Evolutionary conservation across 2,329 filamentous ascomycete species (phyloP), one percentile per base, ranked within the genome.

Genomic region (Epichloe hybrida): DNA sequence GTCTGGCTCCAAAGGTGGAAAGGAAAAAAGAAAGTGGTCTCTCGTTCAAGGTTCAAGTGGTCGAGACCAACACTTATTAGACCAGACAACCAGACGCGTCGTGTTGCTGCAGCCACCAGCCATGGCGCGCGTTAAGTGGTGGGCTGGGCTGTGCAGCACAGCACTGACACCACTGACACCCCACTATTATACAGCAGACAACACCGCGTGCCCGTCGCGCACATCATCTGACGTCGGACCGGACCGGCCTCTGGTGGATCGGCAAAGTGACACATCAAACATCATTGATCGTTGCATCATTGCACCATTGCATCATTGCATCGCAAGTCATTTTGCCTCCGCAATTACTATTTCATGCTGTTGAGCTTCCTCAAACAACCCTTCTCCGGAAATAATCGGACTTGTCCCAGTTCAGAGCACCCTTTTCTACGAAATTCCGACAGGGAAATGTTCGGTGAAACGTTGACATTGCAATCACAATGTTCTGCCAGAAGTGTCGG

Each of bases 401-500:
- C 27, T 4, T 31, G 8, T 31, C 27, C 27, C 11, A 31, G 27
- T 31, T 31, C 27, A 31, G 27, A 31, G 1, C 27, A 11, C 27
- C 27, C 27, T 31, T 11, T 31, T 31, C 27, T 31, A 31, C 27
- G 9, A 31, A 31, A 11, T 4, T 11, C 27, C 9, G 9, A 31
- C 27, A 31, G 27, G 1, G 5, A 31, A 15, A 43, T 31, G 23
- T 11, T 20, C 15, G 17, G 23, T 34, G 41, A 17, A 44, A 15
- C 21, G 21, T 44, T 34, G 12, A 7, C 27, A 37, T 46, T 4
- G 15, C 1, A 23, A 21, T 31, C 37, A n/a, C 21, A 31, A 90
- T 96, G 81, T 86, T 88, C 69, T 98, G 93, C 70, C 94, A 98
- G 68, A 96, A 96, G 71, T 98, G 93, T 68, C 83, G 90, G 56